Percentiles rank a stretch among this genome's conserved stretches.
Evolutionary conservation across 2,329 filamentous ascomycete genomes (phyloP).

Genomic region (Cryphonectria japonica): DNA sequence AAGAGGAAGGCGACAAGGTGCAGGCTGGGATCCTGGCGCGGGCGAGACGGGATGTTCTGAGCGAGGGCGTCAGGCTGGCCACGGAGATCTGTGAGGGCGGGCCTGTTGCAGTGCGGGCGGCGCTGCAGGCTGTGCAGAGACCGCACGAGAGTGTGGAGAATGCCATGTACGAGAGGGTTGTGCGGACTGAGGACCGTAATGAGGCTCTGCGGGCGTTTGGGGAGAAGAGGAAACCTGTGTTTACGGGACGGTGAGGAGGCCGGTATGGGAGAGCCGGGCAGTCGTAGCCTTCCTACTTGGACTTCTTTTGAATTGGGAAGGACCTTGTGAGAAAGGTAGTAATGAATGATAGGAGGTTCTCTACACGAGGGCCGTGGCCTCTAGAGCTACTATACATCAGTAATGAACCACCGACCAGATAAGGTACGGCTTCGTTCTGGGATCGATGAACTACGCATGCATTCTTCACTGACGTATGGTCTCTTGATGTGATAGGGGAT

Average conservation of each 20-base stretch:
- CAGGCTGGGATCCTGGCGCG: conserved; percentile 53
- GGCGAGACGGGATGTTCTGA: conserved; percentile 70
- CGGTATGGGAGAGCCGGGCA: no score
- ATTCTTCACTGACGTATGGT: no score
- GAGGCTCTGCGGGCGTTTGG: conserved; percentile 87
- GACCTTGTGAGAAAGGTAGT: no score
- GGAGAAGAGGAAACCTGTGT: conserved; percentile 64
- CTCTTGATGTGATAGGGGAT: no score
- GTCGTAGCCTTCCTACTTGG: no score
- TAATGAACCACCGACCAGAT: no score
- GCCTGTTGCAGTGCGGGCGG: conserved; percentile 80
- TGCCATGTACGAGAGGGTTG: conserved; percentile 80
- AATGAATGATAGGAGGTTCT: no score
- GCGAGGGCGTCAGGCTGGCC: conserved; percentile 78
- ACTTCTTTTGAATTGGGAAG: no score
- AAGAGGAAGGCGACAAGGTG: conserved; percentile 46
- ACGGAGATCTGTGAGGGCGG: conserved; percentile 81
- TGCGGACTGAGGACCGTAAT: conserved; percentile 81
- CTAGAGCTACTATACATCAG: no score
- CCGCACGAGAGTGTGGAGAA: conserved; percentile 80
- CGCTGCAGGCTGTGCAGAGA: conserved; percentile 75
- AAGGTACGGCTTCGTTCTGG: no score
- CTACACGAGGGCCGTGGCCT: no score
- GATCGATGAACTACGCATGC: no score
- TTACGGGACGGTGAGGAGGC: conserved; percentile 49